phyloP scores from a whole-genome alignment of 202 grass and related monocot species.

The Schoenoplectus triqueter region DNA sequence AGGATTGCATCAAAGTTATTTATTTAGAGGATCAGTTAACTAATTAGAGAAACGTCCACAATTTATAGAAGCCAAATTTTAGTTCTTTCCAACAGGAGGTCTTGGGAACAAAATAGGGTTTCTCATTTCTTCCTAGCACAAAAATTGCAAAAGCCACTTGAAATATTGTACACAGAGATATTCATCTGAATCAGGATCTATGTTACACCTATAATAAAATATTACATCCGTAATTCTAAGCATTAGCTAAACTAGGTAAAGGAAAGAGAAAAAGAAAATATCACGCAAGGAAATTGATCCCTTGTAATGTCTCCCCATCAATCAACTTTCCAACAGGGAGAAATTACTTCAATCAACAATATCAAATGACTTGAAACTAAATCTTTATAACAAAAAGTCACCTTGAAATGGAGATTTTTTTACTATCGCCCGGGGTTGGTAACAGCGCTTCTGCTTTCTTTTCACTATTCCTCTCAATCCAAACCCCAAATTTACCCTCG shows the following conservation, averaged over 20 bases:
- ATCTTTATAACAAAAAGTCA: too few relatives aligned
- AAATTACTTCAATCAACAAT: not conserved
- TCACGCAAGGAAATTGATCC: not conserved
- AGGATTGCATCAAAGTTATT: not conserved
- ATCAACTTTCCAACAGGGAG: not conserved
- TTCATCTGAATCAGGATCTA: too few relatives aligned
- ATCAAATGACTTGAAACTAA: not conserved
- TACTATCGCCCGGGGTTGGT: too few relatives aligned
- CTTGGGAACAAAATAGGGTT: not conserved
- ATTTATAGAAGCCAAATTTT: not conserved
- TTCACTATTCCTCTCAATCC: conserved; percentile 6
- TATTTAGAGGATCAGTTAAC: not conserved
- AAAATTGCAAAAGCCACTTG: not conserved
- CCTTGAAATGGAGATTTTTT: too few relatives aligned
- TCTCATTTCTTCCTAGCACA: not conserved
- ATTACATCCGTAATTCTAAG: not conserved
- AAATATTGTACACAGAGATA: not conserved
- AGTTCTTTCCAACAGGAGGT: not conserved
- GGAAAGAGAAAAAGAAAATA: not conserved
- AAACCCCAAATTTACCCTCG: conserved; percentile 31
- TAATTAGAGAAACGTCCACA: not conserved
- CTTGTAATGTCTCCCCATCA: not conserved
- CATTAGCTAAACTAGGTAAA: not conserved
- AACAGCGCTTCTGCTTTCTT: conserved; percentile 8
- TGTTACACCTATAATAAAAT: not conserved